phyloP scores from a whole-genome alignment of 192 early-diverging fungal genomes.

The Phlyctochytrium arcticum region DNA sequence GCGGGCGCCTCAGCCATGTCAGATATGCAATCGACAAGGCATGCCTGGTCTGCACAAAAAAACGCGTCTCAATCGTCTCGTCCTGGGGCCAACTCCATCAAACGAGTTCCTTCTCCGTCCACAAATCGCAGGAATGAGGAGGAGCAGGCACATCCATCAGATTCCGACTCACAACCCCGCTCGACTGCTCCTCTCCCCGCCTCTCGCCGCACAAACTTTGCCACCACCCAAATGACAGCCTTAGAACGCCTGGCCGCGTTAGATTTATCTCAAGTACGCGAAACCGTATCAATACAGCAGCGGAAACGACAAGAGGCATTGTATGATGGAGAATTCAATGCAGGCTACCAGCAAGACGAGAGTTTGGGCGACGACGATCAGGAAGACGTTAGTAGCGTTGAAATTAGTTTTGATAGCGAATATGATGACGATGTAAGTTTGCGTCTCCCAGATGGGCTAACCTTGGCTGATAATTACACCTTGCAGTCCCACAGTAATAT shows the following conservation, averaged over 20 bases:
- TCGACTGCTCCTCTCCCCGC: not conserved
- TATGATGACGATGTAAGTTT: no score
- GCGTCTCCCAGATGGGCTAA: no score
- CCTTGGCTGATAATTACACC: conserved; percentile 10
- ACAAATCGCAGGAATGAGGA: not conserved
- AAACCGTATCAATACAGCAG: conserved; percentile 4
- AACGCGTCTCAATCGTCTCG: not conserved
- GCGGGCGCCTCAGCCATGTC: not conserved
- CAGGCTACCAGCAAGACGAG: not conserved
- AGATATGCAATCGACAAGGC: not conserved
- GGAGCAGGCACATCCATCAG: not conserved
- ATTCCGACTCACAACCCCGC: not conserved
- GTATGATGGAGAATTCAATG: no score
- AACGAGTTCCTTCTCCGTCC: not conserved
- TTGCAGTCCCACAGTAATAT: no score
- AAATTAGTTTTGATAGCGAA: no score
- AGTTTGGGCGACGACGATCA: not conserved
- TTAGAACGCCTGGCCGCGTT: conserved; percentile 15
- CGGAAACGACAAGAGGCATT: not conserved
- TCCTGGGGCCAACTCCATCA: not conserved
- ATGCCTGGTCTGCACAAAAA: not conserved
- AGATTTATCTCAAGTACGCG: conserved; percentile 13
- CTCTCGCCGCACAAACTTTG: not conserved
- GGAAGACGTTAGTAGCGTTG: no score
- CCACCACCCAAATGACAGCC: not conserved